phyloP scores from a whole-genome alignment of 257 asterid genomes.

The Paraleonurus japonicus region DNA sequence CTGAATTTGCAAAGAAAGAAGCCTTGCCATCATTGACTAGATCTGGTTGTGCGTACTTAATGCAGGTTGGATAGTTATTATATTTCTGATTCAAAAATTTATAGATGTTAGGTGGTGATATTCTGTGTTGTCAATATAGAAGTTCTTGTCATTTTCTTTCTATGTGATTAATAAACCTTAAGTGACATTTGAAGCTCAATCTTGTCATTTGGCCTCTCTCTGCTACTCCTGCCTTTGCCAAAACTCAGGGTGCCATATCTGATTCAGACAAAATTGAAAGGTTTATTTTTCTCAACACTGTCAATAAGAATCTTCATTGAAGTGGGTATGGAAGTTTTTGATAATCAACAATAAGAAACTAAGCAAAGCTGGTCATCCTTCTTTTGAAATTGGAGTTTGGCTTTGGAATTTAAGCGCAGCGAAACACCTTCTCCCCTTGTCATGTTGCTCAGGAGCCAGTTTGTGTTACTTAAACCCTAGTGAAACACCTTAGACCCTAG shows the following conservation, averaged over 20 bases:
- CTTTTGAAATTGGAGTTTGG: background rate
- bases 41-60: slow-evolving; percentile 96
- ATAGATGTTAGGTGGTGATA: slow-evolving; percentile 1
- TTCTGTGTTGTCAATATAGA: slow-evolving; percentile 19
- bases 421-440: slow-evolving; percentile 7
- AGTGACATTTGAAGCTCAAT: slow-evolving; percentile 15
- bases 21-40: slow-evolving; percentile 85
- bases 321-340: slow-evolving; percentile 1
- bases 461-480: background rate
- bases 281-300: background rate
- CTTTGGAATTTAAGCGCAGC: background rate
- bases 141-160: slow-evolving; percentile 13
- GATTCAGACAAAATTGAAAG: slow-evolving; percentile 8
- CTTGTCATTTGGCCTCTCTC: slow-evolving; percentile 18
- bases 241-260: slow-evolving; percentile 2
- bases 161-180: slow-evolving; percentile 4
- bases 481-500: slow-evolving; percentile 9
- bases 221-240: background rate
- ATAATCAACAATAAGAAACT: slow-evolving; percentile 12
- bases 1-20: slow-evolving; percentile 88
- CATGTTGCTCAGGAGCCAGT: slow-evolving; percentile 5
- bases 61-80: slow-evolving; percentile 68
- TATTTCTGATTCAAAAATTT: slow-evolving; percentile 16
- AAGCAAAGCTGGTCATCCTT: slow-evolving; percentile 4
- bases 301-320: background rate